Percentiles rank a stretch among this genome's conserved stretches.
These are phyloP conservation scores for Zymoseptoria crescenta DNA, from an alignment of 2,329 filamentous ascomycete species.

Conservation along the genomic window DNA sequence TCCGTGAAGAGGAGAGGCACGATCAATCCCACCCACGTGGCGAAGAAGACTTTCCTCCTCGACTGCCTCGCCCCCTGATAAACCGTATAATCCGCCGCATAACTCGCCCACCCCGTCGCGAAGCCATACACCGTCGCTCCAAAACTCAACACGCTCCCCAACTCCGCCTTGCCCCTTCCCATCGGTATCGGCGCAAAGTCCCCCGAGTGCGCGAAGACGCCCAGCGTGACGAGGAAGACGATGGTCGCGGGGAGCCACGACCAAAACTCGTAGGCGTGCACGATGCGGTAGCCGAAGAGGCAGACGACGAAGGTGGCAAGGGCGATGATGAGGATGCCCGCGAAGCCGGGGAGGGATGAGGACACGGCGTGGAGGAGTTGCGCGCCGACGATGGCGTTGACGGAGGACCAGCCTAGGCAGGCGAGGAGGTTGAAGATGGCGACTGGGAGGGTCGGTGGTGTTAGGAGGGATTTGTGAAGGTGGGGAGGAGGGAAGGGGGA, in stretches of 20 bases:
- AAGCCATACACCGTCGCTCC: slow-evolving; percentile 60
- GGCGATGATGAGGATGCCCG: slow-evolving; percentile 67
- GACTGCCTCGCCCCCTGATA: slow-evolving; percentile 61
- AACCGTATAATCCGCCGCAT: slow-evolving; percentile 71
- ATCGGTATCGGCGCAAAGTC: slow-evolving; percentile 58
- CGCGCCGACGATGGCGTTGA: slow-evolving; percentile 73
- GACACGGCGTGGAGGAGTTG: slow-evolving; percentile 72
- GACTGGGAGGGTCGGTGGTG: slow-evolving; percentile 35
- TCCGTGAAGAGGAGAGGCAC: slow-evolving; percentile 66
- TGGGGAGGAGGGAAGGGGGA: slow-evolving; percentile 1
- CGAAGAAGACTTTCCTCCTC: slow-evolving; percentile 56
- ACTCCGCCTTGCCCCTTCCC: slow-evolving; percentile 49
- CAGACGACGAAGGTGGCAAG: slow-evolving; percentile 60
- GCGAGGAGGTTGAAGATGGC: slow-evolving; percentile 64
- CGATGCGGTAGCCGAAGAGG: slow-evolving; percentile 67
- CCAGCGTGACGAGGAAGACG: slow-evolving; percentile 64
- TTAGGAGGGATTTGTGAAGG: background rate
- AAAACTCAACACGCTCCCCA: slow-evolving; percentile 57
- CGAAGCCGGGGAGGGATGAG: slow-evolving; percentile 58
- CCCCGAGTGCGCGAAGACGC: slow-evolving; percentile 59
- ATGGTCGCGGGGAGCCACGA: slow-evolving; percentile 66
- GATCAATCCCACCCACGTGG: slow-evolving; percentile 62
- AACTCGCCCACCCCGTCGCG: slow-evolving; percentile 65
- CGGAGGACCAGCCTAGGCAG: slow-evolving; percentile 66
- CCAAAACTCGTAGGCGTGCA: slow-evolving; percentile 70